Evolutionary conservation across 139 green algal species (phyloP).

Genomic region (Ettlia oleoabundans): DNA sequence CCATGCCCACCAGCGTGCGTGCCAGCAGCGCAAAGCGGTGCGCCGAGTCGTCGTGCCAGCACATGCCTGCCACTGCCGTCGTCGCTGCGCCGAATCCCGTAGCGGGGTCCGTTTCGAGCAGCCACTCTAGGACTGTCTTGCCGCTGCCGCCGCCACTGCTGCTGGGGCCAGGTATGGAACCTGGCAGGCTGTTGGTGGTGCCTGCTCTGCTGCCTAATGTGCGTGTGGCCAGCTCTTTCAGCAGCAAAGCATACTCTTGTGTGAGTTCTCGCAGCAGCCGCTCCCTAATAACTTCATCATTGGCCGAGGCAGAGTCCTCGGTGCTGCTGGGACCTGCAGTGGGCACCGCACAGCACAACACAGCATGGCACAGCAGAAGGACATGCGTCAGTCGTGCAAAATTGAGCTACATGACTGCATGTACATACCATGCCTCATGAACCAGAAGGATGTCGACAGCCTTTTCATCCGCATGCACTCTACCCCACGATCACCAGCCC

Average conservation of each 20-base stretch:
- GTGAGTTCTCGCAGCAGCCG: constrained; percentile 73
- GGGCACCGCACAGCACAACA: no score
- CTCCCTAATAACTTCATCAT: constrained; percentile 71
- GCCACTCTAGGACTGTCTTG: constrained; percentile 53
- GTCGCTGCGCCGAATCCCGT: constrained; percentile 55
- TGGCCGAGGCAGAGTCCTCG: constrained; percentile 40
- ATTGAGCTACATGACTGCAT: no score
- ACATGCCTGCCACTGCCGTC: constrained; percentile 65
- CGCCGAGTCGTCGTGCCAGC: constrained; percentile 75
- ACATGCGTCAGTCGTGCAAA: no score
- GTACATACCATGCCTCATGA: no score
- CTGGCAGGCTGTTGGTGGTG: constrained; percentile 6
- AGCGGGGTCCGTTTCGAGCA: constrained; percentile 49
- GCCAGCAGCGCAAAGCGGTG: constrained; percentile 50
- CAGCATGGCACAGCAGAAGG: no score
- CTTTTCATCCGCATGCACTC: no score
- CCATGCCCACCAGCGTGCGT: constrained; percentile 44
- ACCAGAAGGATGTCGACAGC: no score
- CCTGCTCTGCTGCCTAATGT: not conserved
- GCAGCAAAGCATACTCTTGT: constrained; percentile 67
- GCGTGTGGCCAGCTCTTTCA: constrained; percentile 42
- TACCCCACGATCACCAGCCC: no score
- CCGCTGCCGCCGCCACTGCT: not conserved
- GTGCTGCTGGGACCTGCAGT: constrained; percentile 19
- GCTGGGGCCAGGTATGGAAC: no score